phyloP scores from a whole-genome alignment of 768 basidiomycete genomes.

The Suillus lakei region DNA sequence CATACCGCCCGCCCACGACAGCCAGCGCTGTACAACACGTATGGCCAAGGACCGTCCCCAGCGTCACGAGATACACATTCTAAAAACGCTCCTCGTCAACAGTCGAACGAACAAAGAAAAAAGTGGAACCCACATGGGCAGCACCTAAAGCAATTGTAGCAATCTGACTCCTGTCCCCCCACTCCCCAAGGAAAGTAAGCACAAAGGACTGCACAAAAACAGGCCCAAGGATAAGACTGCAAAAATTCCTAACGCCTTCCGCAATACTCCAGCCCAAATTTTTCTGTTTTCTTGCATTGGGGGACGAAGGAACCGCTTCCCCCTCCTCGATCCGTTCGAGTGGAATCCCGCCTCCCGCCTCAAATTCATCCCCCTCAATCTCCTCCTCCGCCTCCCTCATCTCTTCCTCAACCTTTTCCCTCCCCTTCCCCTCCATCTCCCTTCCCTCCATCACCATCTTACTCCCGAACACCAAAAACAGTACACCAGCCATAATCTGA shows the following conservation, averaged over 20 bases:
- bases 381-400: conserved; percentile 97
- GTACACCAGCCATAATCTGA: conserved; percentile 71
- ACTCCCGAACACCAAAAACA: conserved; percentile 90
- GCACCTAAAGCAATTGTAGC: conserved; percentile 83
- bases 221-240: conserved; percentile 82
- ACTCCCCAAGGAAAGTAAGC: conserved; percentile 97
- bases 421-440: conserved; percentile 71
- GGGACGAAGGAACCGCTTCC: conserved; percentile 24
- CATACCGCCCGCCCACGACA: conserved; percentile 90
- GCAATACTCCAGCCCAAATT: conserved; percentile 20
- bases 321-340: conserved; percentile 83
- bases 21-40: conserved; percentile 82
- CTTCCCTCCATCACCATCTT: conserved; percentile 90
- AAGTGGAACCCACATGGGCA: conserved; percentile 25
- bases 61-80: conserved; percentile 92
- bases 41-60: conserved; percentile 92
- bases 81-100: conserved; percentile 34
- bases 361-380: conserved; percentile 80
- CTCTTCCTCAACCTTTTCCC: conserved; percentile 87
- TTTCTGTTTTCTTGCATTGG: conserved; percentile 7
- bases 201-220: conserved; percentile 90
- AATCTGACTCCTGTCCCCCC: conserved; percentile 69
- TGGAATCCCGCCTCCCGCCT: conserved; percentile 57
- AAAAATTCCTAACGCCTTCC: conserved; percentile 83
- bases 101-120: background rate